phyloP scores from a whole-genome alignment of 805 yeast genomes.

The Ogataea neopini region DNA sequence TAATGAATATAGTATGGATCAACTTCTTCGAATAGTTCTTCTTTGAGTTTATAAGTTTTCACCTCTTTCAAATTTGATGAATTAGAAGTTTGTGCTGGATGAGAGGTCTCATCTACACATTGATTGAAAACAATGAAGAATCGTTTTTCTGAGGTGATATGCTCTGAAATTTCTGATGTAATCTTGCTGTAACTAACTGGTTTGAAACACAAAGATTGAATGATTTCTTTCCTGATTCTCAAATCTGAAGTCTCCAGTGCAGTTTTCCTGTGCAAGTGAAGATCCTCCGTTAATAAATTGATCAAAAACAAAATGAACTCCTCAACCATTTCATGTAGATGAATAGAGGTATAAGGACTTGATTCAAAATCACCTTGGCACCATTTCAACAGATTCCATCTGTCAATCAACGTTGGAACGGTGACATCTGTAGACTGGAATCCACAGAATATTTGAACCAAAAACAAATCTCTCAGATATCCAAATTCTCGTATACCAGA shows the following conservation, averaged over 20 bases:
- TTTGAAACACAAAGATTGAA: slow-evolving; percentile 79
- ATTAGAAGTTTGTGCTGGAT: slow-evolving; percentile 24
- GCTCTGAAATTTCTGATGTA: slow-evolving; percentile 71
- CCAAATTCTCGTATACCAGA: slow-evolving; percentile 83
- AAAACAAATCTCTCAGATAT: slow-evolving; percentile 71
- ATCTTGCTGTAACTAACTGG: slow-evolving; percentile 72
- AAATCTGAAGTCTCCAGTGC: slow-evolving; percentile 50
- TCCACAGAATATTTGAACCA: slow-evolving; percentile 64
- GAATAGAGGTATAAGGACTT: slow-evolving; percentile 40
- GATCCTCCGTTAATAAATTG: slow-evolving; percentile 65
- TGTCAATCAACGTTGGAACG: slow-evolving; percentile 55
- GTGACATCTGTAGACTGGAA: slow-evolving; percentile 53
- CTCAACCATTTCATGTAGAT: slow-evolving; percentile 57
- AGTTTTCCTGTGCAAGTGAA: slow-evolving; percentile 51
- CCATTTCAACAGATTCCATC: slow-evolving; percentile 72
- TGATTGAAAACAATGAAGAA: slow-evolving; percentile 62
- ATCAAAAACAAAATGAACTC: slow-evolving; percentile 74
- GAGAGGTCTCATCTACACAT: slow-evolving; percentile 57
- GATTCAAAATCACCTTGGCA: slow-evolving; percentile 44
- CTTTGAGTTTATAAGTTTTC: slow-evolving; percentile 70
- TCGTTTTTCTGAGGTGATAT: slow-evolving; percentile 65
- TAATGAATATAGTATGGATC: slow-evolving; percentile 86
- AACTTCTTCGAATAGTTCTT: slow-evolving; percentile 50
- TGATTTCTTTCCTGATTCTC: slow-evolving; percentile 66
- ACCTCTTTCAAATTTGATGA: slow-evolving; percentile 49